Base-by-base conservation (phyloP, 2,329 filamentous ascomycete genomes). In the Rhynchosporium graminicola region DNA sequence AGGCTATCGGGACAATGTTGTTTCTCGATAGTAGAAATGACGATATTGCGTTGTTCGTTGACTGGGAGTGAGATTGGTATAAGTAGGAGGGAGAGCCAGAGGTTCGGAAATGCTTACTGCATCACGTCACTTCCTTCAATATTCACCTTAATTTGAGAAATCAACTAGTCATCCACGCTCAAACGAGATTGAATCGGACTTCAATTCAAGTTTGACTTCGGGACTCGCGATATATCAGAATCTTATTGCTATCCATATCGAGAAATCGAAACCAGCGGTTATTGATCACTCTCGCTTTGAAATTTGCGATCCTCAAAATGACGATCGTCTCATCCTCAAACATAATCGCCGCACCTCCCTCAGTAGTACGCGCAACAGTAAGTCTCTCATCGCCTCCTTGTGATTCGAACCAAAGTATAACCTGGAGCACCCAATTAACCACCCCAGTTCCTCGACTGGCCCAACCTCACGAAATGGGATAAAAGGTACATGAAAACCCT, bases 231-330 rank as follows among this genome's bases (percentile, higher is more conserved):
- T 20, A 20, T 20, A 20, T 20, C 20, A 20, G 20, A 20, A 20
- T 20, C 20, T 20, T 20, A 20, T 20, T 20, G 20, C 1, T 20
- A 20, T 20, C 20, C 20, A 20, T 20, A 20, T 20, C 20, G 20
- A 20, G 20, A 20, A 9, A 20, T 20, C 4, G 13, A 13, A 36
- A 7, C 20, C 20, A 20, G 20, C 20, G 20, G 20, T 20, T 20
- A 1, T 20, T 20, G 20, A 20, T 20, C 20, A 20, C 20, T 20
- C 20, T 1, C 20, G 20, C 20, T 20, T 20, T 20, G 20, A 20
- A 20, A 20, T 20, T 20, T 20, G 20, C 20, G 20, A 20, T 31
- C 28, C 29, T n/a, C 5, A 78, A 43, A 56, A 43, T 56, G 52
- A 56, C 52, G 29, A 42, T 56, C 36, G 28, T 45, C 20, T 28